Evolutionary conservation across 2,329 filamentous ascomycete species (phyloP).

Genomic region (Diaporthe sp.): DNA sequence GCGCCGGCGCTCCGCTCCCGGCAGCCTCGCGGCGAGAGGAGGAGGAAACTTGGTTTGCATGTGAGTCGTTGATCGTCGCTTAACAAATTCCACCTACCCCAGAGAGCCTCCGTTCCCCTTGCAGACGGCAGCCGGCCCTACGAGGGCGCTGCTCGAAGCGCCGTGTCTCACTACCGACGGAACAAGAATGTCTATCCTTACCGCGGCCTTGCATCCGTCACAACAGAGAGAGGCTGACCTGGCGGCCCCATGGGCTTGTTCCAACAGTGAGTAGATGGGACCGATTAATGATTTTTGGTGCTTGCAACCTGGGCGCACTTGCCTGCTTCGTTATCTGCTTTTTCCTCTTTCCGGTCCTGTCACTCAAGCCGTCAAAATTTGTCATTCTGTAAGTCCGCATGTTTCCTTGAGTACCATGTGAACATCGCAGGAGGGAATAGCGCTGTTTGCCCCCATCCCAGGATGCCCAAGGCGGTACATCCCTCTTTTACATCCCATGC

Average conservation of each 20-base stretch:
- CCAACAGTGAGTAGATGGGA: slow-evolving; percentile 96
- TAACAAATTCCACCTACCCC: slow-evolving; percentile 46
- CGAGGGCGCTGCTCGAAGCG: slow-evolving; percentile 57
- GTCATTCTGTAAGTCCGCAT: slow-evolving; percentile 87
- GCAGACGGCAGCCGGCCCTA: slow-evolving; percentile 52
- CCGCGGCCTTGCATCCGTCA: slow-evolving; percentile 17
- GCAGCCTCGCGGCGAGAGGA: slow-evolving; percentile 89
- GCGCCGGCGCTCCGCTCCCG: slow-evolving; percentile 86
- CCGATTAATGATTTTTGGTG: slow-evolving; percentile 90
- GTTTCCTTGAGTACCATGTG: slow-evolving; percentile 42
- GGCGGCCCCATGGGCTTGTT: slow-evolving; percentile 12
- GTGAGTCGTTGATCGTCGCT: slow-evolving; percentile 73
- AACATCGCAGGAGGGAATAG: slow-evolving; percentile 16
- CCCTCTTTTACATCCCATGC: slow-evolving; percentile 34
- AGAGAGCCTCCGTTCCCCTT: slow-evolving; percentile 54
- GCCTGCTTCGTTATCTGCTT: slow-evolving; percentile 96
- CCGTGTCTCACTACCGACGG: slow-evolving; percentile 57
- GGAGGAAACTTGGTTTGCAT: slow-evolving; percentile 93
- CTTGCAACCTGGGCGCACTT: slow-evolving; percentile 89
- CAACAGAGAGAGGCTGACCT: slow-evolving; percentile 48
- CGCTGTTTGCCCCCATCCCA: slow-evolving; percentile 18
- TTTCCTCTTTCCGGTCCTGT: slow-evolving; percentile 86
- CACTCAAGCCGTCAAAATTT: slow-evolving; percentile 90
- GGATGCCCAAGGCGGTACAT: slow-evolving; percentile 24
- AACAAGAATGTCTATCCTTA: slow-evolving; percentile 48